These are phyloP conservation scores for Scenedesmus sp. DNA, from an alignment of 163 green algal genomes.

Conservation along the genomic window DNA sequence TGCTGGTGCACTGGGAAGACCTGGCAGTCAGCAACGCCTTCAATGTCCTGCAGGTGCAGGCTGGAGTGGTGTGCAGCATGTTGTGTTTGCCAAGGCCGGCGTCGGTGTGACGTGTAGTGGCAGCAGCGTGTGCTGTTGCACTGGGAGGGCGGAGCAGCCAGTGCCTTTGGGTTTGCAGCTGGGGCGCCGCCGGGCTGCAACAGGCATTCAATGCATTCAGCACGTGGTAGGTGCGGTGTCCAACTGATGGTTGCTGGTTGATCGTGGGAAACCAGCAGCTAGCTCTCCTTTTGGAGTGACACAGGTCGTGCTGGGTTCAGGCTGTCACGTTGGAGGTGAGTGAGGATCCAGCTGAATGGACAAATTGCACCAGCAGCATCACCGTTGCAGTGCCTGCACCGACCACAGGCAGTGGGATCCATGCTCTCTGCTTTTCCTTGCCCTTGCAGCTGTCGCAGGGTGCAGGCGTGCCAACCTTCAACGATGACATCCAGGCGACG, in stretches of 20 bases:
- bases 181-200: not conserved
- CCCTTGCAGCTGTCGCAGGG: slow-evolving; percentile 43
- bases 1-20: slow-evolving; percentile 79
- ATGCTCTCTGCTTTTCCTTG: no score
- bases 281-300: not conserved
- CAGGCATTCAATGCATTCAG: not conserved
- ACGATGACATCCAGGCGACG: slow-evolving; percentile 91
- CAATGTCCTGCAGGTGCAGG: slow-evolving; percentile 57
- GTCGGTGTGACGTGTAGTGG: no score
- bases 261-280: not conserved
- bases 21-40: slow-evolving; percentile 68
- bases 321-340: no score
- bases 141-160: not conserved
- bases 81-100: no score
- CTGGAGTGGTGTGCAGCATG: not conserved
- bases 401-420: no score
- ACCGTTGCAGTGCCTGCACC: not conserved
- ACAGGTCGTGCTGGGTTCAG: not conserved
- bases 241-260: not conserved
- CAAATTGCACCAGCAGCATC: no score
- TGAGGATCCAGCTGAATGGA: no score
- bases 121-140: no score
- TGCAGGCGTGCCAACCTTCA: slow-evolving; percentile 75
- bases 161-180: not conserved
- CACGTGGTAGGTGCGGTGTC: not conserved